These are phyloP conservation scores for Aureobasidium musti DNA, from an alignment of 2,329 filamentous ascomycete species.

Conservation along the genomic window DNA sequence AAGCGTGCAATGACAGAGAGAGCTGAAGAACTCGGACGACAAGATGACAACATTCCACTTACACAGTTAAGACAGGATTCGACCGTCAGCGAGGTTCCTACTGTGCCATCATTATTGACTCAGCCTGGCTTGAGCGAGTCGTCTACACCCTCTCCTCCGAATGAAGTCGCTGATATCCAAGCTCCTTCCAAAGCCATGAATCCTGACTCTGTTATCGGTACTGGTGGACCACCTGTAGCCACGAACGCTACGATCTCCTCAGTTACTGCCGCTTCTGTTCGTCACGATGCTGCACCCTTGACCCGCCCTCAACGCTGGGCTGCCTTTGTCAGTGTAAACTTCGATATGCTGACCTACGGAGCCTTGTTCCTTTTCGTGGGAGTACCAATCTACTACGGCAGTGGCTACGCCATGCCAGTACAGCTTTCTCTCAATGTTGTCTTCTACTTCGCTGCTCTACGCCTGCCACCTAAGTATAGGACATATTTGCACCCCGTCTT, in stretches of 20 bases:
- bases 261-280: conserved; percentile 34
- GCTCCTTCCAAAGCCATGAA: conserved; percentile 35
- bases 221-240: conserved; percentile 35
- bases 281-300: conserved; percentile 49
- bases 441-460: conserved; percentile 54
- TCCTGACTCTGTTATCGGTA: conserved; percentile 34
- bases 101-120: conserved; percentile 1
- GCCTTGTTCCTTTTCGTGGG: conserved; percentile 55
- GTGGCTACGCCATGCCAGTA: conserved; percentile 53
- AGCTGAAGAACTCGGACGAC: conserved; percentile 54
- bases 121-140: background rate
- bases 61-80: conserved; percentile 33
- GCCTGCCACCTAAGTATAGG: conserved; percentile 53
- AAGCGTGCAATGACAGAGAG: conserved; percentile 56
- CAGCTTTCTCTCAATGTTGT: conserved; percentile 55
- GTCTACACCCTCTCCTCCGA: conserved; percentile 5
- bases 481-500: conserved; percentile 61
- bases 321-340: conserved; percentile 47
- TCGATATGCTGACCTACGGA: conserved; percentile 53
- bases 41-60: conserved; percentile 55
- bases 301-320: conserved; percentile 57
- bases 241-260: conserved; percentile 3
- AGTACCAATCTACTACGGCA: conserved; percentile 57
- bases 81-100: conserved; percentile 15
- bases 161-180: conserved; percentile 28